Evolutionary conservation across 208 protist genomes (phyloP), one percentile per base, ranked within the genome.

Genomic region (Leishmania gerbilli): DNA sequence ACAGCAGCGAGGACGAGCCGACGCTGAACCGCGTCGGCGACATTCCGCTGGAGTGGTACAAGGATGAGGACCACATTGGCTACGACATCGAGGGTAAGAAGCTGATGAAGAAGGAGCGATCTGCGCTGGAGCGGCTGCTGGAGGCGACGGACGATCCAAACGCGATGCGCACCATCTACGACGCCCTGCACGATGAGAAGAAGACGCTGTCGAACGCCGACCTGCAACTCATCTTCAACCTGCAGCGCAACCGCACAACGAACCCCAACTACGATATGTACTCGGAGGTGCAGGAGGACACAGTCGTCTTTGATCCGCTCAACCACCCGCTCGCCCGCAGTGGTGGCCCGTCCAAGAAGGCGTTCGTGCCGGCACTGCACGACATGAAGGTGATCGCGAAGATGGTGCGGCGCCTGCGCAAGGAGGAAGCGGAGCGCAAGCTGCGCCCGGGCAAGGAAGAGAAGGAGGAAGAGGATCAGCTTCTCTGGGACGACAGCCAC

Each of bases 41-140:
- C 85, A 95, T 99, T 64, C 97, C 97, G 37, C 79, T 99, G 47
- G 95, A 97, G 89, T 99, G 97, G 97, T 99, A 99, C 88, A 95
- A 98, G 84, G 97, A 98, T 65, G 95, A 98, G 78, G 77, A 90
- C 27, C 97, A 99, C 85, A 93, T 95, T 64, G 97, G 97, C 65
- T 99, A 99, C 88, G 96, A 98, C 81, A 80, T 97, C 69, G 92
- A 98, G 74, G 97, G 97, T 19, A 94, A 95, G 60, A 97, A 95
- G 79, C 87, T 99, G 6, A 90, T 98, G 90, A 97, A 97, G 85
- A 89, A 88, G 71, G 90, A 96, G 81, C 88, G 92, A 27, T 93
- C 93, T 37, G 96, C 95, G 5, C 86, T 99, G 71, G 93, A 98
- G 79, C 86, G 95, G 60, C 89, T 99, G 56, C 87, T 99, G n/a